Percentiles rank a stretch among this genome's conserved stretches.
These are phyloP conservation scores for Arabis alpina DNA, from an alignment of 345 rosid species.

Conservation along the genomic window DNA sequence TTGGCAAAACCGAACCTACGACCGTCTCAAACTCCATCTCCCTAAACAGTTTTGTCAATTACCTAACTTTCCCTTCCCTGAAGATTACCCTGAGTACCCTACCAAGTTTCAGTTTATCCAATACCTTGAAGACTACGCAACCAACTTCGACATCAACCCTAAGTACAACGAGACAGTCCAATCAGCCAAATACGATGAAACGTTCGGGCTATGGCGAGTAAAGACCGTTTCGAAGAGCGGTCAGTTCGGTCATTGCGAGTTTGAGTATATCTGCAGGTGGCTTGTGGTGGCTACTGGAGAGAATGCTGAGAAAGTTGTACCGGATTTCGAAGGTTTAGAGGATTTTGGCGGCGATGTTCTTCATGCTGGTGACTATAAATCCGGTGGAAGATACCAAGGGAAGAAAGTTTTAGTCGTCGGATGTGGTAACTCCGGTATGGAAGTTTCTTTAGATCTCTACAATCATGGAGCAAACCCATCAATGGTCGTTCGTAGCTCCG, in stretches of 20 bases:
- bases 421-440: conserved; percentile 96
- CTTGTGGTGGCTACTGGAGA: conserved; percentile 92
- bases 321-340: conserved; percentile 70
- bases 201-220: conserved; percentile 73
- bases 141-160: conserved; percentile 62
- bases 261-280: conserved; percentile 80
- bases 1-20: conserved; percentile 82
- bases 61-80: conserved; percentile 68
- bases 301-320: conserved; percentile 81
- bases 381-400: conserved; percentile 62
- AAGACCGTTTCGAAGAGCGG: conserved; percentile 51
- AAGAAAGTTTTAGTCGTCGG: conserved; percentile 78
- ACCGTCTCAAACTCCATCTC: conserved; percentile 87
- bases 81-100: conserved; percentile 75
- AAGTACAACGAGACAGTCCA: conserved; percentile 71
- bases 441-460: conserved; percentile 80
- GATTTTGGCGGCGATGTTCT: conserved; percentile 63
- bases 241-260: conserved; percentile 47
- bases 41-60: conserved; percentile 84
- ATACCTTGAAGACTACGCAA: conserved; percentile 73
- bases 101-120: conserved; percentile 69
- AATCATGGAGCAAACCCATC: conserved; percentile 72
- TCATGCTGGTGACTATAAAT: conserved; percentile 81
- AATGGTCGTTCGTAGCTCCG: conserved; percentile 85
- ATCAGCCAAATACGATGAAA: conserved; percentile 71